Conservation (phyloP, 2,329 filamentous ascomycete species). For the Fusarium mundagurra region DNA sequence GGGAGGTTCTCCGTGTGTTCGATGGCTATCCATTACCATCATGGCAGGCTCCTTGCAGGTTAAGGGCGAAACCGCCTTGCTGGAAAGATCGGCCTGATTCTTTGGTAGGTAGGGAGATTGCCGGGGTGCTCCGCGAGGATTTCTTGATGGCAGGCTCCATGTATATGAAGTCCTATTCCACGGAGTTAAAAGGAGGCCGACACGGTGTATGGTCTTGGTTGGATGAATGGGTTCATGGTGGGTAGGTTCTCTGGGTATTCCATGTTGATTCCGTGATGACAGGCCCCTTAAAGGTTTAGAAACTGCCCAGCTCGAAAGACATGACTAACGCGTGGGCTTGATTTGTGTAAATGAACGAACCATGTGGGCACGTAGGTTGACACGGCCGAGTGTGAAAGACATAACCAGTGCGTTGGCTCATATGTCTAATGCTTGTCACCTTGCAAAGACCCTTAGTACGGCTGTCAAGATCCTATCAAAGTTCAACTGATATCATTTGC, state of each 20-base stretch:
- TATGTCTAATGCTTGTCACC: neutral
- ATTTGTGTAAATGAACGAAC: neutral
- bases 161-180: neutral
- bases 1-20: neutral
- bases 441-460: neutral
- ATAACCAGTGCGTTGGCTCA: neutral
- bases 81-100: neutral
- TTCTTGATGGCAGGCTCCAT: too few relatives aligned
- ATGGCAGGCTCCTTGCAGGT: neutral
- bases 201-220: neutral
- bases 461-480: neutral
- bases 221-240: neutral
- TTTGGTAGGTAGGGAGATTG: too few relatives aligned
- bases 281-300: neutral
- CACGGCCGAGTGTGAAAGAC: neutral
- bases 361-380: neutral
- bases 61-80: neutral
- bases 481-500: neutral
- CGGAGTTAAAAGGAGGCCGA: neutral
- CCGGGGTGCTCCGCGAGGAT: too few relatives aligned
- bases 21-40: neutral
- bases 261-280: neutral
- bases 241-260: neutral
- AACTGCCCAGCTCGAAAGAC: neutral
- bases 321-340: neutral